Base-by-base conservation (phyloP, 768 basidiomycete species). In the Phlegmacium glaucopus region DNA sequence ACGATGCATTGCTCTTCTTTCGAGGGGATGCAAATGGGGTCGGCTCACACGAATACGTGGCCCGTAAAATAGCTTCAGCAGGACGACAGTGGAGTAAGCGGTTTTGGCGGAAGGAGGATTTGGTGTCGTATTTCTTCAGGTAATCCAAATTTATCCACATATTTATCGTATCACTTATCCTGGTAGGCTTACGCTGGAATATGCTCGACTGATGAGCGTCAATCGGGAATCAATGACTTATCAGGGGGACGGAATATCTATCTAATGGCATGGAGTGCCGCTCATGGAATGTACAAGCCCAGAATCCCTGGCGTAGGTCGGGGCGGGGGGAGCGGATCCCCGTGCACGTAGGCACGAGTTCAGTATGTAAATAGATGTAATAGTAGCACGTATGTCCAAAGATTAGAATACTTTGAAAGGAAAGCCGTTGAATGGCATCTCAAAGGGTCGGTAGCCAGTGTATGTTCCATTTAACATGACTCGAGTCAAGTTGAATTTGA, bases 1-100 rank as follows among this genome's bases (percentile, higher is more conserved):
- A 86, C 60, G 89, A 90, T 53, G 69, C 80, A 4, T 71, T 87
- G 38, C 64, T 81, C 1, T 92, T 92, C 69, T 90, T 90, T 67
- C 78, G 80, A 0, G 85, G 87, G 0, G 75, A 77, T 53, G 72
- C 70, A 7, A 69, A 77, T 45, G 79, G 82, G 13, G 72, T 76
- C 30, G 75, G 75, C 9, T 79, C 70, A 0, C 85, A 88, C 52
- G 85, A 89, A 43, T 74, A 69, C 1, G 57, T 85, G 37, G 85
- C 77, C 1, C 52, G 55, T 3, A 74, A 62, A 51, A 64, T 65
- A 30, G 87, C 82, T 0, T 45, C 60, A 2, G 70, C 75, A 0
- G 84, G 87, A 0, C 67, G 73, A 28, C 63, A 71, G 25, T 87
- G 84, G 84, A 82, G 78, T 47, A 57, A 66, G 47, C 61, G 47